Evolutionary conservation across 2,329 filamentous ascomycete species (phyloP), one percentile per base, ranked within the genome.

Genomic region (Talaromyces sp.): DNA sequence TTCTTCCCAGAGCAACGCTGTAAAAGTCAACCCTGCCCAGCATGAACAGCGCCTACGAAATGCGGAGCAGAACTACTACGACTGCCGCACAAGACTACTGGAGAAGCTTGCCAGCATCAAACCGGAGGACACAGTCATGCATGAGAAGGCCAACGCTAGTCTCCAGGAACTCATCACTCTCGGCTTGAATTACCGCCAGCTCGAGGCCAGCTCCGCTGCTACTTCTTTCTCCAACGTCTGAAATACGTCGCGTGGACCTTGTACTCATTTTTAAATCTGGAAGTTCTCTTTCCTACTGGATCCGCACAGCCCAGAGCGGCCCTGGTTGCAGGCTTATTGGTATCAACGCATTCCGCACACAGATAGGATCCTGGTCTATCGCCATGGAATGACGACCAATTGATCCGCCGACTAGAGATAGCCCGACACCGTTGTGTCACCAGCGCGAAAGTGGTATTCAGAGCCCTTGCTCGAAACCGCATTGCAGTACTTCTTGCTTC

Each of bases 131-230:
- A 74, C 74, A 11, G 71, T 74, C 25, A 75, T 78, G 71, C 78
- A 80, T 59, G 78, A 80, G 64, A 79, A 78, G 70, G 77, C 79
- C 66, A 80, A 80, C 71, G 78, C 78, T 60, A 77, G 76, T 66
- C 73, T 80, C 58, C 78, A 80, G 72, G 78, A 80, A 60, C 70
- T 80, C 47, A 78, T 77, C 66, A 80, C 78, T 17, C 72, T 80
- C 52, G 77, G 78, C 35, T 64, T 80, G 68, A 79, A 76, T 70
- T 80, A 78, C 70, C 78, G 78, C 50, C 77, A 76, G 58, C 75
- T 80, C 61, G 77, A 78, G 65, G 78, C 78, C 62, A 77, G 77
- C 69, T 77, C 79, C 54, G 74, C 75, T 66, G 73, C 75, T 61
- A 73, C 74, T 47, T 73, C 77, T 47, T 70, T 75, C 45, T 63